Evolutionary conservation across 2,329 filamentous ascomycete species (phyloP).

Genomic region (Diaporthe velutina): DNA sequence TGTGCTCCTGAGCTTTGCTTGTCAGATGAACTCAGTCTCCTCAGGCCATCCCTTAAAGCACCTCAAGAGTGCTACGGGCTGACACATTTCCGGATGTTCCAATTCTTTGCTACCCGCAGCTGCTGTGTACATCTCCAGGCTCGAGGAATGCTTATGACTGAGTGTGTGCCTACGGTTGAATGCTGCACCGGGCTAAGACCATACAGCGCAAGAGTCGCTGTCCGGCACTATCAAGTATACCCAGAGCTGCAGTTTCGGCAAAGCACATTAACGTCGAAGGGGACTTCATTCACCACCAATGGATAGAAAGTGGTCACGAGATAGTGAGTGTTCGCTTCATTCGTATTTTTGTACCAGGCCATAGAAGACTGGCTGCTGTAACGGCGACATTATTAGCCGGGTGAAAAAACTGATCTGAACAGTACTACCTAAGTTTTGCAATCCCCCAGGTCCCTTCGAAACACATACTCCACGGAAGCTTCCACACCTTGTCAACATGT

Average conservation of each 20-base stretch:
- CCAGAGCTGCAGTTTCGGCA: not conserved
- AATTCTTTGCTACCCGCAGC: too few relatives aligned
- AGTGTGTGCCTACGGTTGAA: not conserved
- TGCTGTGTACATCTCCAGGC: not conserved
- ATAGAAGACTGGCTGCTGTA: too few relatives aligned
- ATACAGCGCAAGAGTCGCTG: not conserved
- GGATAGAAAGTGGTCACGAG: too few relatives aligned
- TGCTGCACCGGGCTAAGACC: too few relatives aligned
- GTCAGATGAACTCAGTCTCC: too few relatives aligned
- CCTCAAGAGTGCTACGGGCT: not conserved
- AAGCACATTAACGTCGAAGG: not conserved
- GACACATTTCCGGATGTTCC: not conserved
- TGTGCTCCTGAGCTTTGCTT: not conserved
- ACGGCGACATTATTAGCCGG: not conserved
- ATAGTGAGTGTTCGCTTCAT: too few relatives aligned
- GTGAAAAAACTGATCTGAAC: not conserved
- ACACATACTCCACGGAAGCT: not conserved
- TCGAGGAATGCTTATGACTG: not conserved
- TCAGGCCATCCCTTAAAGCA: not conserved
- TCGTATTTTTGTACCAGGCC: not conserved
- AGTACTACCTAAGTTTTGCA: not conserved
- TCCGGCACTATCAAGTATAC: not conserved
- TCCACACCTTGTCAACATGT: not conserved
- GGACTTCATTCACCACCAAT: not conserved
- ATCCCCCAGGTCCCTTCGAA: too few relatives aligned